Percentiles rank a stretch among this genome's conserved stretches.
phyloP scores from a whole-genome alignment of 176 grass and related monocot genomes.

The Phoenix roebelenii region DNA sequence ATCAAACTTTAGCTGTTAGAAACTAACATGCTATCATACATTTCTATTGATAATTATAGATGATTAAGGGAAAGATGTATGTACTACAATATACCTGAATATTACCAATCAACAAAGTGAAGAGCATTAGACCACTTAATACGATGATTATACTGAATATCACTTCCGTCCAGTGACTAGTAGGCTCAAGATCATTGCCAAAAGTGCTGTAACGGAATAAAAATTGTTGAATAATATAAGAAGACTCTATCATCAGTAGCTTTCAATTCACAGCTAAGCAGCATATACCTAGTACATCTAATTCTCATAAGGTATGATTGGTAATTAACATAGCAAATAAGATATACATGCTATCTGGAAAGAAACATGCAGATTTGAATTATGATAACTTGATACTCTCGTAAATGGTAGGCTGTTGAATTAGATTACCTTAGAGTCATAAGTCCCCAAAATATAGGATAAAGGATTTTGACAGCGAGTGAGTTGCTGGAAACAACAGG shows the following conservation, averaged over 20 bases:
- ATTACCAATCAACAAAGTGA: constrained; percentile 96
- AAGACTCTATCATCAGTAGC: not conserved
- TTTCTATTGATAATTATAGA: no score
- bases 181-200: constrained; percentile 86
- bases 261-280: no score
- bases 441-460: constrained; percentile 97
- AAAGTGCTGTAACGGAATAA: constrained; percentile 52
- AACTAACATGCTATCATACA: no score
- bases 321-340: no score
- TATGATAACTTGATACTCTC: no score
- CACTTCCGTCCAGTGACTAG: constrained; percentile 86
- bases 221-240: not conserved
- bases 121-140: constrained; percentile 91
- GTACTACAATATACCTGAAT: constrained; percentile 47
- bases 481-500: constrained; percentile 92
- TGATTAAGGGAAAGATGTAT: no score
- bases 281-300: no score
- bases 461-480: constrained; percentile 78
- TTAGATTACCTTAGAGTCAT: constrained; percentile 82
- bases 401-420: not conserved
- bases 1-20: not conserved
- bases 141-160: constrained; percentile 82
- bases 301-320: no score
- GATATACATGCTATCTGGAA: no score
- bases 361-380: no score